Evolutionary conservation across 1,284 basidiomycete species (phyloP), one percentile per base, ranked within the genome.

Genomic region (Caloboletus firmus): DNA sequence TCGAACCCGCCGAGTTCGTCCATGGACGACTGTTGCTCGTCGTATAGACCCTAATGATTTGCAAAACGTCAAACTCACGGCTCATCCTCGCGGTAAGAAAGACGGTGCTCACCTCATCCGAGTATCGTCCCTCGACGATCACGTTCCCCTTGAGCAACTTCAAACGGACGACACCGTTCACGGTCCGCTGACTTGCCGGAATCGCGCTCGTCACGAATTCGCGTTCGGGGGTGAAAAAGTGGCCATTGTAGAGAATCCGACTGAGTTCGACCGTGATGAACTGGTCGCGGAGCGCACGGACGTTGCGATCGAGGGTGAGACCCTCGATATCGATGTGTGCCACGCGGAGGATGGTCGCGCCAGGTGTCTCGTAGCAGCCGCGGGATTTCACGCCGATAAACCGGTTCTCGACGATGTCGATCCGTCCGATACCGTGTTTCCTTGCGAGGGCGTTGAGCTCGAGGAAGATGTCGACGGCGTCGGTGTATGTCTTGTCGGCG

Each of bases 351-450:
- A 99, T 98, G 55, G 95, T 98, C 43, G 93, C 96, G 20, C 87
- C 96, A 18, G 96, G 96, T 8, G 91, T 91, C 76, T 99, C 96
- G 80, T 99, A 99, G 79, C 97, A 99, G 35, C 96, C 96, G 52
- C 96, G 91, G 53, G 91, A 95, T 78, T 99, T 99, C 73, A 99
- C 95, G 59, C 96, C 96, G 72, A 99, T 98, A 81, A 98, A 98
- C 52, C 96, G 86, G 80, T 99, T 99, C 79, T 99, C 96, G 68
- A 99, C 97, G 71, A 99, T 98, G 75, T 99, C 96, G 75, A 98
- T 90, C 59, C 96, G 87, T 45, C 96, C 95, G 62, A 99, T 84
- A 64, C 95, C 97, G 76, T 99, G 95, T 71, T 91, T 93, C 64
- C 96, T 84, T 31, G 91, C 96, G 59, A 98, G 85, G 5, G 89